Evolutionary conservation across 176 grass and related monocot genomes (phyloP).

Genomic region (Pontederia crassipes): DNA sequence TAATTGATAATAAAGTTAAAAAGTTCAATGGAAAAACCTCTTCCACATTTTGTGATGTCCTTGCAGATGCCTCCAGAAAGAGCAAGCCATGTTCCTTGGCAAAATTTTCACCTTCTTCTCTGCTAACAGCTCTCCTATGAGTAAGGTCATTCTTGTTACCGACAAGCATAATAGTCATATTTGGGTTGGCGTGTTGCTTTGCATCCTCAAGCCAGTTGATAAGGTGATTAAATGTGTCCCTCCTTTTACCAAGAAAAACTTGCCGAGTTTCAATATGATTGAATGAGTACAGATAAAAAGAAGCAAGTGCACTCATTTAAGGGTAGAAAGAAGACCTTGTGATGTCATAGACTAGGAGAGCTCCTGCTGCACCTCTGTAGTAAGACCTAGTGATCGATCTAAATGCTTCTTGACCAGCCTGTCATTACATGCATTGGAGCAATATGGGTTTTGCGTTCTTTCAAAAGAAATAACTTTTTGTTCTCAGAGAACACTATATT

Average conservation of each 20-base stretch:
- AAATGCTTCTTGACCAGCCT: not conserved
- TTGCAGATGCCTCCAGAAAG: not conserved
- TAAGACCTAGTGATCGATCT: slow-evolving; percentile 1
- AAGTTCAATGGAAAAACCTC: not conserved
- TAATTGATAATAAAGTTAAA: not conserved
- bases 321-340: not conserved
- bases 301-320: not conserved
- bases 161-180: not conserved
- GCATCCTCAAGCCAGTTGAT: not conserved
- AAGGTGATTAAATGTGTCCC: not conserved
- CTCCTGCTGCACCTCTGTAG: not conserved
- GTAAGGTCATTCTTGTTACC: not conserved
- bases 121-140: not conserved
- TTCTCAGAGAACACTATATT: no score
- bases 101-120: not conserved
- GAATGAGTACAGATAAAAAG: not conserved
- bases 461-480: no score
- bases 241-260: not conserved
- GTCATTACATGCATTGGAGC: not conserved
- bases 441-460: no score
- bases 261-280: not conserved
- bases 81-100: not conserved
- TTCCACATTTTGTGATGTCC: not conserved
- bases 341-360: not conserved
- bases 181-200: not conserved